Percentiles rank a stretch among this genome's conserved stretches.
Evolutionary conservation across 495 filamentous ascomycete species (phyloP).

Genomic region (Bathelium albidoporum): DNA sequence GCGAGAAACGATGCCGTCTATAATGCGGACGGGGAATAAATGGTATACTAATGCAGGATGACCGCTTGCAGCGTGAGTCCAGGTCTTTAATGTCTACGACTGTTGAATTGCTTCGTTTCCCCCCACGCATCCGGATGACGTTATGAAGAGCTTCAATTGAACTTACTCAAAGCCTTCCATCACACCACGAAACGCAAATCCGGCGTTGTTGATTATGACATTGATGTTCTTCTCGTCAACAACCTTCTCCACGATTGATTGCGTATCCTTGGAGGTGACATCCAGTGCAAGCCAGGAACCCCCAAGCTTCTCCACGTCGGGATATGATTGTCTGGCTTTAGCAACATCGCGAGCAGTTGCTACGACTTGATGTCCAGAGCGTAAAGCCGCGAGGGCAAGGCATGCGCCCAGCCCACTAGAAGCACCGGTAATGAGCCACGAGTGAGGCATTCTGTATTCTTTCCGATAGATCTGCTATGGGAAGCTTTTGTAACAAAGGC

Average conservation of each 20-base stretch:
- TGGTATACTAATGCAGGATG: too few species aligned
- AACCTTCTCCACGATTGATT: constrained; percentile 3
- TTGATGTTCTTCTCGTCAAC: constrained; percentile 9
- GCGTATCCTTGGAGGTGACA: constrained; percentile 9
- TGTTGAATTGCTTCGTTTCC: too few species aligned
- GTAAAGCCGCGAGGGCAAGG: constrained; percentile 10
- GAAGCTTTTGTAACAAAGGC: too few species aligned
- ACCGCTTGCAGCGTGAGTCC: too few species aligned
- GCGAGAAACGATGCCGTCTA: too few species aligned
- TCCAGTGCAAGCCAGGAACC: constrained; percentile 11
- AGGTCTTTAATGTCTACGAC: too few species aligned
- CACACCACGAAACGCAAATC: constrained; percentile 17
- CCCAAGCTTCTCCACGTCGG: constrained; percentile 10
- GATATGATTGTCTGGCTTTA: not conserved
- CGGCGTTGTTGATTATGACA: constrained; percentile 16
- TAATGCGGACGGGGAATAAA: too few species aligned
- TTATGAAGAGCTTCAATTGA: not conserved
- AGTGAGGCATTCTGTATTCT: not conserved
- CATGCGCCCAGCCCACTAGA: constrained; percentile 11
- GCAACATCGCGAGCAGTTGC: constrained; percentile 12
- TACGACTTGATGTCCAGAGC: constrained; percentile 9
- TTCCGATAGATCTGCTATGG: too few species aligned
- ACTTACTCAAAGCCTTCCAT: constrained; percentile 19
- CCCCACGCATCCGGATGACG: too few species aligned
- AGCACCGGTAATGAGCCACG: constrained; percentile 14